Conservation (phyloP, 1,139 yeast genomes). For the Yamadazyma dushanensis region DNA sequence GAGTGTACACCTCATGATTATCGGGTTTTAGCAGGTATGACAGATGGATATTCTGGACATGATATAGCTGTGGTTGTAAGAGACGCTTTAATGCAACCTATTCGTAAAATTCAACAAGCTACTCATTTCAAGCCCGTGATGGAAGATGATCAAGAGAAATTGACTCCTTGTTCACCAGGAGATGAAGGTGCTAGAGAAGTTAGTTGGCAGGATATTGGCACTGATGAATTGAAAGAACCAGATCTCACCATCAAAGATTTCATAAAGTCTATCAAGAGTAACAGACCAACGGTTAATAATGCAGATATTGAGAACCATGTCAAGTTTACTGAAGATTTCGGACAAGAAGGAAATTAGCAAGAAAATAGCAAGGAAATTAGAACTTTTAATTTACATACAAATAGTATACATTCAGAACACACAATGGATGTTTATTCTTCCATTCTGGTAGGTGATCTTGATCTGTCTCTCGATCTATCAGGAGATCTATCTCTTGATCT, state of each 20-base stretch:
- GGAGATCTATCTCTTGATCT: conserved; percentile 20
- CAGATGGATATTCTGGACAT: conserved; percentile 97
- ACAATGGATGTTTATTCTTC: no score
- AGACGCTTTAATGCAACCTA: conserved; percentile 98
- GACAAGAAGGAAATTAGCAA: conserved; percentile 84
- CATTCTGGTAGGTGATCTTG: conserved; percentile 21
- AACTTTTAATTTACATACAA: conserved; percentile 2
- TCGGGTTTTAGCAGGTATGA: conserved; percentile 82
- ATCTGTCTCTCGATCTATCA: conserved; percentile 18
- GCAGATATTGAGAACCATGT: conserved; percentile 80
- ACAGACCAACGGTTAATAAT: conserved; percentile 92
- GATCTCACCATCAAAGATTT: conserved; percentile 88
- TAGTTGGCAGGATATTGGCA: conserved; percentile 90
- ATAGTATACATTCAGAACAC: conserved; percentile 1
- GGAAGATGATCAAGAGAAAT: conserved; percentile 43
- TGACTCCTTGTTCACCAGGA: conserved; percentile 97
- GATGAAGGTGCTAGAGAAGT: conserved; percentile 81
- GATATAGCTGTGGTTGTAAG: conserved; percentile 96
- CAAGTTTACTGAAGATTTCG: conserved; percentile 90
- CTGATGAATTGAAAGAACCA: conserved; percentile 89
- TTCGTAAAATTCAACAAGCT: conserved; percentile 91
- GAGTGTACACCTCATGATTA: conserved; percentile 72
- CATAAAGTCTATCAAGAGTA: conserved; percentile 84
- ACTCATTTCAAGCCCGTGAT: conserved; percentile 80
- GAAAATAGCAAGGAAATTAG: not conserved